phyloP scores from a whole-genome alignment of 1,284 basidiomycete species.

The Ustilago hordei region DNA sequence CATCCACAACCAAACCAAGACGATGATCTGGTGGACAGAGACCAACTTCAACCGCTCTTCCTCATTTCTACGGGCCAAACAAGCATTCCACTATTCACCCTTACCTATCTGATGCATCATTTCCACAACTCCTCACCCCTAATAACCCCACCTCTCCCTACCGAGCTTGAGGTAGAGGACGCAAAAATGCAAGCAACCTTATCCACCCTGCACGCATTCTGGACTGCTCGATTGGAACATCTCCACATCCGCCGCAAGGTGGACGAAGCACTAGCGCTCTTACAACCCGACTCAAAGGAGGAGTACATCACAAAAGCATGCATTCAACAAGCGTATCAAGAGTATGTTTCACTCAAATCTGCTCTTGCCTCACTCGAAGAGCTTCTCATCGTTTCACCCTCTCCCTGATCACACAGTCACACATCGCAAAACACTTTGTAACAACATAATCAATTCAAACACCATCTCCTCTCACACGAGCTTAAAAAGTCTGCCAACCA shows the following conservation, averaged over 20 bases:
- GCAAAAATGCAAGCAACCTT: constrained; percentile 7
- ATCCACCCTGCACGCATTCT: constrained; percentile 9
- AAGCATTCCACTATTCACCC: constrained; percentile 23
- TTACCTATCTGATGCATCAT: constrained; percentile 20
- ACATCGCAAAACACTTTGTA: neutral
- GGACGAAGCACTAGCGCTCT: constrained; percentile 7
- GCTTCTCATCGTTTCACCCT: neutral
- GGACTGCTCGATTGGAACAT: neutral
- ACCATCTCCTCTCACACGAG: neutral
- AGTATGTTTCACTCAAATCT: constrained; percentile 13
- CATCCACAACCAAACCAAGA: constrained; percentile 16
- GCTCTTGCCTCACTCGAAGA: constrained; percentile 12
- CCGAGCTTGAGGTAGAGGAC: neutral
- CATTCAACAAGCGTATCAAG: constrained; percentile 43
- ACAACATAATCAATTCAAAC: constrained; percentile 1
- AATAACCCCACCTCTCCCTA: neutral
- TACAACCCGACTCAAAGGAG: neutral
- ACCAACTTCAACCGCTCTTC: constrained; percentile 36
- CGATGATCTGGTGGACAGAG: constrained; percentile 29
- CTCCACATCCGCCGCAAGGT: constrained; percentile 1
- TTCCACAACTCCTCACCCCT: neutral
- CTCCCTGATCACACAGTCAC: neutral
- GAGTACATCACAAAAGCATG: constrained; percentile 19
- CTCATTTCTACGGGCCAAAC: constrained; percentile 20
- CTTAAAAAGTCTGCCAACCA: constrained; percentile 87